Percentiles rank a stretch among this genome's conserved stretches.
Evolutionary conservation across 768 basidiomycete species (phyloP).

Genomic region (Tephrocybe sp.): DNA sequence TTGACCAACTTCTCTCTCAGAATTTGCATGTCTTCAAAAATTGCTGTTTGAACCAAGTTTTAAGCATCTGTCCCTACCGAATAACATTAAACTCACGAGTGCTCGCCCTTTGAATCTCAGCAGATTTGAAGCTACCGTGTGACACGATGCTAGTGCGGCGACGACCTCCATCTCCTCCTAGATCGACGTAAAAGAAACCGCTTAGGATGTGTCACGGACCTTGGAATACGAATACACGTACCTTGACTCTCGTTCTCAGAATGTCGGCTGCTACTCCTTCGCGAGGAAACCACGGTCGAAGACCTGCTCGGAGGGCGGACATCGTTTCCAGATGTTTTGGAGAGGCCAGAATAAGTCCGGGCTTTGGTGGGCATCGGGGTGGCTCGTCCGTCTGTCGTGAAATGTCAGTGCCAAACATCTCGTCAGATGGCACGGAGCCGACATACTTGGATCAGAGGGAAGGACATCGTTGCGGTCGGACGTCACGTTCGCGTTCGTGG

Average conservation of each 20-base stretch:
- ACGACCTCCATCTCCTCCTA: not conserved
- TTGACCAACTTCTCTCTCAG: not conserved
- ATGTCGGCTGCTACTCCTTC: not conserved
- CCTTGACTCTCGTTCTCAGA: not conserved
- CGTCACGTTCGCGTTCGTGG: no score
- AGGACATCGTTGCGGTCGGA: no score
- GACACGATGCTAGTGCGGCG: not conserved
- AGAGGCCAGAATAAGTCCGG: not conserved
- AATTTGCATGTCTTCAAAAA: not conserved
- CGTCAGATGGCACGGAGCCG: no score
- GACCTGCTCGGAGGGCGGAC: not conserved
- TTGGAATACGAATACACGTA: not conserved
- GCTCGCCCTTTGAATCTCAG: not conserved
- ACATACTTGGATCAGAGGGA: no score
- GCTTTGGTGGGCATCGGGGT: not conserved
- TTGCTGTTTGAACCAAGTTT: not conserved
- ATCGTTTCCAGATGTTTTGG: not conserved
- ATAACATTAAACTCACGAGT: not conserved
- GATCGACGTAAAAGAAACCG: not conserved
- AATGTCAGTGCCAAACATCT: no score
- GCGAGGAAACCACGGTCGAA: not conserved
- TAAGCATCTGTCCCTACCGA: not conserved
- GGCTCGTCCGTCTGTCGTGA: not conserved
- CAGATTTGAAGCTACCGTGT: not conserved
- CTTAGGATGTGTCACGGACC: not conserved